A percentile compares a stretch with the other conserved stretches of the same genome.
Evolutionary conservation across 2,329 filamentous ascomycete species (phyloP).

Genomic region (Stemphylium lycopersici): DNA sequence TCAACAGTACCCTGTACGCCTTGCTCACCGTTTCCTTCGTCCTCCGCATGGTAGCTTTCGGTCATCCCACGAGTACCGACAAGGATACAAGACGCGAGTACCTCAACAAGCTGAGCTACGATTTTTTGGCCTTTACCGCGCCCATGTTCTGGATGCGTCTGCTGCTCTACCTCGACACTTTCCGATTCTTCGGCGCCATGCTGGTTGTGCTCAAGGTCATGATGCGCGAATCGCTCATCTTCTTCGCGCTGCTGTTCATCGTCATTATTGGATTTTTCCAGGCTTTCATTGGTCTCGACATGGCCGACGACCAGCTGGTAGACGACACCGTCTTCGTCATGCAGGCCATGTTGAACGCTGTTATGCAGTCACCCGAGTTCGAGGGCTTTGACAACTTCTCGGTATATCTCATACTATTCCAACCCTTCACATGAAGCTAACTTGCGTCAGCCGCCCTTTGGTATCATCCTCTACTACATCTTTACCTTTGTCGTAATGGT

Average conservation of each 20-base stretch:
- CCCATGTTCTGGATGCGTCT: slow-evolving; percentile 97
- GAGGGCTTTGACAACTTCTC: slow-evolving; percentile 86
- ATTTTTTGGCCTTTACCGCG: slow-evolving; percentile 89
- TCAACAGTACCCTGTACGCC: slow-evolving; percentile 83
- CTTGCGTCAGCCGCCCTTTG: slow-evolving; percentile 72
- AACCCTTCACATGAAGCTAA: slow-evolving; percentile 4
- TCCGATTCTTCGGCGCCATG: slow-evolving; percentile 98
- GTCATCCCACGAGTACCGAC: slow-evolving; percentile 59
- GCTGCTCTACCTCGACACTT: slow-evolving; percentile 87
- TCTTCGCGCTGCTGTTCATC: slow-evolving; percentile 87
- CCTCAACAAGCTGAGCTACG: slow-evolving; percentile 86
- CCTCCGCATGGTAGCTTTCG: slow-evolving; percentile 78
- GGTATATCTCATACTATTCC: slow-evolving; percentile 25
- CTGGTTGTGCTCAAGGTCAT: slow-evolving; percentile 85
- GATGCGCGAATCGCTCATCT: slow-evolving; percentile 79
- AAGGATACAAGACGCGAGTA: slow-evolving; percentile 54
- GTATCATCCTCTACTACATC: slow-evolving; percentile 93
- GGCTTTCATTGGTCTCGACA: slow-evolving; percentile 89
- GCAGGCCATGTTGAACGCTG: slow-evolving; percentile 82
- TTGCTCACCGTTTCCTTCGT: slow-evolving; percentile 80
- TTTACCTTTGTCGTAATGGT: slow-evolving; percentile 99
- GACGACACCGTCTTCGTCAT: slow-evolving; percentile 76
- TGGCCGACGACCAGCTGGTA: slow-evolving; percentile 70
- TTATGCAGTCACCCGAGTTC: slow-evolving; percentile 94
- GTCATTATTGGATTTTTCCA: slow-evolving; percentile 89